Conservation (phyloP, 257 asterid genomes). For the Nicotiana benthamiana region DNA sequence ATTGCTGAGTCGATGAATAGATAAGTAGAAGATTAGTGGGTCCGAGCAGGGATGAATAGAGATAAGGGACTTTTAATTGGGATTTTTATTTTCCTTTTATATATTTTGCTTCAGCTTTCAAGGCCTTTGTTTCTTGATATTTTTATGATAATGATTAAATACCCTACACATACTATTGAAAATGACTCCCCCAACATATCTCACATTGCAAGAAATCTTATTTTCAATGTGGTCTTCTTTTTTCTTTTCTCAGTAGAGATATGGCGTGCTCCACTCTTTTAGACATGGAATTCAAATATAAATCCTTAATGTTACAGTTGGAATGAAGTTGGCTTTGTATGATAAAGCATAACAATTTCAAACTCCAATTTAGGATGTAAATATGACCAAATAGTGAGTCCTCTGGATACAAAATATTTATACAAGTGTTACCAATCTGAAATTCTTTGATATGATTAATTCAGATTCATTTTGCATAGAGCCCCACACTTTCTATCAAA, state of each 20-base stretch:
- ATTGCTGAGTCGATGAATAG: constrained; percentile 5
- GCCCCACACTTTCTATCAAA: too few species aligned
- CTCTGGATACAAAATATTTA: too few species aligned
- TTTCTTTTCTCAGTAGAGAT: neutral
- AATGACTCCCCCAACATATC: neutral
- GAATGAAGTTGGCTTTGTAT: too few species aligned
- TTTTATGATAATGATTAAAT: neutral
- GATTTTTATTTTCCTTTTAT: neutral
- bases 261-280: neutral
- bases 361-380: too few species aligned
- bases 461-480: neutral
- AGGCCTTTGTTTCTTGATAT: neutral
- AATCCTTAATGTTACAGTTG: too few species aligned
- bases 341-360: too few species aligned
- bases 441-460: neutral
- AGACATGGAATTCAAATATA: too few species aligned
- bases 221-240: neutral
- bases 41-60: neutral
- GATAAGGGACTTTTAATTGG: neutral
- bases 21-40: constrained; percentile 2
- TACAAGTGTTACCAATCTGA: too few species aligned
- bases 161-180: neutral
- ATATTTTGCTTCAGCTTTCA: neutral
- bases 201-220: neutral
- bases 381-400: too few species aligned